A percentile compares a stretch with the other conserved stretches of the same genome.
These are phyloP conservation scores for Arachnopeziza araneosa DNA, from an alignment of 2,329 filamentous ascomycete species.

Conservation along the genomic window DNA sequence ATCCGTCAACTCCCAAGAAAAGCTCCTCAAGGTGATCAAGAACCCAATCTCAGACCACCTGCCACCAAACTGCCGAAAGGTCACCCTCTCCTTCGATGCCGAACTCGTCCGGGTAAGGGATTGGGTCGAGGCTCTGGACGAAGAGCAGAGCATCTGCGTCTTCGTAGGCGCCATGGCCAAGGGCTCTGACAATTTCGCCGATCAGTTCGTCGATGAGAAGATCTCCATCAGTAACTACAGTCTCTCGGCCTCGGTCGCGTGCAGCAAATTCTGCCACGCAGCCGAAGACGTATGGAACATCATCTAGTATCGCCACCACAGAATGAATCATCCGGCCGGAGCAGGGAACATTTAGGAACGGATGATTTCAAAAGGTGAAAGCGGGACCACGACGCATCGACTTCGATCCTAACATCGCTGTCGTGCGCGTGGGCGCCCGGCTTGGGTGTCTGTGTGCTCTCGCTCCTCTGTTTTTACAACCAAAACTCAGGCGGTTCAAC, in stretches of 20 bases:
- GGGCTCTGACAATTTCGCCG: slow-evolving; percentile 90
- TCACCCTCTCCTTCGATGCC: slow-evolving; percentile 92
- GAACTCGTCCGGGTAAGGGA: slow-evolving; percentile 81
- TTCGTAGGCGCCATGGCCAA: slow-evolving; percentile 99
- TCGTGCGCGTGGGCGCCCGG: slow-evolving; percentile 42
- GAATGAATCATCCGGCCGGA: not conserved
- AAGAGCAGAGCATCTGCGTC: slow-evolving; percentile 91
- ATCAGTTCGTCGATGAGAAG: slow-evolving; percentile 90
- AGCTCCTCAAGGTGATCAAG: slow-evolving; percentile 93
- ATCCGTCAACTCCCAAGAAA: slow-evolving; percentile 95
- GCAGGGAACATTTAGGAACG: slow-evolving; percentile 13
- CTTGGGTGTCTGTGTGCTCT: slow-evolving; percentile 63
- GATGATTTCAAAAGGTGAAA: slow-evolving; percentile 32
- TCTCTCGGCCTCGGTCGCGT: slow-evolving; percentile 93
- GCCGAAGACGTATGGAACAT: slow-evolving; percentile 96
- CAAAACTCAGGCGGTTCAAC: slow-evolving; percentile 78
- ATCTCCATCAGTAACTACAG: slow-evolving; percentile 99
- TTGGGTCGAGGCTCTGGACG: slow-evolving; percentile 73
- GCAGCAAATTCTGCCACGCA: slow-evolving; percentile 99
- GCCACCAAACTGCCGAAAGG: slow-evolving; percentile 94
- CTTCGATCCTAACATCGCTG: slow-evolving; percentile 69
- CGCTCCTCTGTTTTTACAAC: slow-evolving; percentile 74
- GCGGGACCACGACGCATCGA: slow-evolving; percentile 34
- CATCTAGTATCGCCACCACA: slow-evolving; percentile 49
- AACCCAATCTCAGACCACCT: slow-evolving; percentile 97